Base-by-base conservation (phyloP, 306 rosid genomes). In the Astragalus glycyphyllos region DNA sequence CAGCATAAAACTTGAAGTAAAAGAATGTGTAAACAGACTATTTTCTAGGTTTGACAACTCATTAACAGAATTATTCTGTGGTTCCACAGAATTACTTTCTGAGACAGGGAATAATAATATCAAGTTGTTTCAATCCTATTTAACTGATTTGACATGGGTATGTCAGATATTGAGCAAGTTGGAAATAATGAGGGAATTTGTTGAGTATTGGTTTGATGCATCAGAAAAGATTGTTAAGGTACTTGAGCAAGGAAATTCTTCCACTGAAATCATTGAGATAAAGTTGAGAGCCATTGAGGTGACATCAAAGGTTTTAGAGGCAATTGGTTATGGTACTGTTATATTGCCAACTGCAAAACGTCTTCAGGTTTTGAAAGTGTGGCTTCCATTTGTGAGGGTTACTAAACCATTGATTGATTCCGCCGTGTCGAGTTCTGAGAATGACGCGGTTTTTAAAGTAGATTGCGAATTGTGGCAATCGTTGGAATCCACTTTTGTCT, bases 311-410 rank as follows among this genome's bases (percentile, higher is more conserved):
- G 90, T 91, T 44, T 71, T 91, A 67, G 99, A 94, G 82, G 91
- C 90, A 59, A 79, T 91, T 50, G 96, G 89, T 37, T 89, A 86
- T 40, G 99, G 97, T 37, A 77, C 81, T 10, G 96, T 82, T 61
- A 80, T 86, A 79, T 59, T 94, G 72, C 96, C 96, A 23, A 86
- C 89, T 4, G 68, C 77, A 4, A 89, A 82, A 68, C 91, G 97
- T 74, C 86, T 89, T 63, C 88, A 80, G 53, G 64, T 74, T 81
- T 84, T 94, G 78, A 91, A 87, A 58, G 57, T 86, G 31, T 94
- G 99, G 99, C 95, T 94, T 76, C 97, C 95, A 29, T 94, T 94
- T 72, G 96, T 87, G 78, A 82, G 97, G 82, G 74, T 80, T 65
- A 65, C 96, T n/a, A 91, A 85, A 83, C 94, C 99, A n/a, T 34